Evolutionary conservation across 306 rosid species (phyloP), one percentile per base, ranked within the genome.

Genomic region (Ochetophila trinervis): DNA sequence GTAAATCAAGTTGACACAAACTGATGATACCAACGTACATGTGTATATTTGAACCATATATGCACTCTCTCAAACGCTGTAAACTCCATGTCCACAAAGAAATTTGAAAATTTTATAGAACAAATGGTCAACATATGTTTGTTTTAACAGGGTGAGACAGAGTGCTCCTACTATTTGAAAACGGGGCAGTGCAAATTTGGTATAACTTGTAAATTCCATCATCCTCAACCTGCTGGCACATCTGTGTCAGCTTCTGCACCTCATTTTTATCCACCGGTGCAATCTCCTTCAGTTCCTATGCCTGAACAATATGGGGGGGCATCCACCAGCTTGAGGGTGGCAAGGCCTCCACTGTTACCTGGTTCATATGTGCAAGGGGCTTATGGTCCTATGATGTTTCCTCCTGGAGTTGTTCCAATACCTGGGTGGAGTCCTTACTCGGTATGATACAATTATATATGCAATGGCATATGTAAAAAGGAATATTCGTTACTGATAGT

Each of bases 151-250:
- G 93, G 93, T 47, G 95, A 91, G 92, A 77, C 62, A 45, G 97
- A 91, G 76, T 88, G 97, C 97, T 87, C 95, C 93, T 91, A 91
- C 78, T 91, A 88, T 91, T 91, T 91, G 87, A 88, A 91, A 86
- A 88, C 87, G 87, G 95, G 95, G 97, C 97, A 80, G 60, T 91
- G 95, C 93, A 91, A 91, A 81, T 91, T 91, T 80, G 97, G 95
- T 68, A 16, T 80, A 77, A 86, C 97, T 58, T 91, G 97, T 91
- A 91, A 88, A 91, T 91, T 86, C 86, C 89, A 88, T 71, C 95
- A 91, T 80, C 97, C 97, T 64, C 92, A 85, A 69, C 86, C 85
- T 49, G 91, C 85, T 72, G 91, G 85, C 60, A 61, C 87, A 35
- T 78, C 97, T 50, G 54, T 80, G 77, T 79, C 95, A 18, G 76